A percentile compares a stretch with the other conserved stretches of the same genome.
Evolutionary conservation across 495 filamentous ascomycete genomes (phyloP).

Genomic region (Hyphodiscus hymeniophilus): DNA sequence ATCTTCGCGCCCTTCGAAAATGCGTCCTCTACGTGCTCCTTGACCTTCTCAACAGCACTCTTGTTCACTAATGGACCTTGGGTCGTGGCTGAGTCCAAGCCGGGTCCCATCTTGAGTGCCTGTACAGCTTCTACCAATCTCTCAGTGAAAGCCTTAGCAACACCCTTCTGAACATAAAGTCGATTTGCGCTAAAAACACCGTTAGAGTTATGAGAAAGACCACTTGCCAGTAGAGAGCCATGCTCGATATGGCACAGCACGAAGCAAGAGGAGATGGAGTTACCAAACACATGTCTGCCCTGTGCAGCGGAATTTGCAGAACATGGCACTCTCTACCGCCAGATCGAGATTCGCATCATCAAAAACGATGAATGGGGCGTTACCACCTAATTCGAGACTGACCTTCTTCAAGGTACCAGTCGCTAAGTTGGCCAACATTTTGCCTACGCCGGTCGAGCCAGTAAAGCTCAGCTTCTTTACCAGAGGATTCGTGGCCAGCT

Average conservation of each 20-base stretch:
- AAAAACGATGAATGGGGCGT: slow-evolving; percentile 87
- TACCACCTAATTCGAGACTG: slow-evolving; percentile 78
- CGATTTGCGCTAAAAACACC: slow-evolving; percentile 62
- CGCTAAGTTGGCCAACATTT: slow-evolving; percentile 70
- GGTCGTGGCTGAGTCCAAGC: neutral
- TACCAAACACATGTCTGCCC: slow-evolving; percentile 81
- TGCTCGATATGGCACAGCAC: neutral
- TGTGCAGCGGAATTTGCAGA: slow-evolving; percentile 72
- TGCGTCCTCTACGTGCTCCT: neutral
- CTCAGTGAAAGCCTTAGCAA: slow-evolving; percentile 73
- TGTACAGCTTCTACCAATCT: neutral
- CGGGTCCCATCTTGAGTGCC: neutral
- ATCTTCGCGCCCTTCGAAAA: neutral
- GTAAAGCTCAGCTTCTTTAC: slow-evolving; percentile 82
- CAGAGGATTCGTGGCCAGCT: slow-evolving; percentile 41
- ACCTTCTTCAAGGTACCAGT: slow-evolving; percentile 73
- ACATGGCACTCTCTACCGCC: slow-evolving; percentile 63
- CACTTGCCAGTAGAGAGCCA: neutral
- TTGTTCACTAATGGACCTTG: neutral
- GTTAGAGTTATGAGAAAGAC: neutral
- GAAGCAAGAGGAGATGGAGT: neutral
- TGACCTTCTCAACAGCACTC: neutral
- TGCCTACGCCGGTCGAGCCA: slow-evolving; percentile 75
- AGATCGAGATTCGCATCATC: slow-evolving; percentile 74
- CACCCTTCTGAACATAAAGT: slow-evolving; percentile 64